Base-by-base conservation (phyloP, 148 eudicot species). In the Persicaria tinctoria region DNA sequence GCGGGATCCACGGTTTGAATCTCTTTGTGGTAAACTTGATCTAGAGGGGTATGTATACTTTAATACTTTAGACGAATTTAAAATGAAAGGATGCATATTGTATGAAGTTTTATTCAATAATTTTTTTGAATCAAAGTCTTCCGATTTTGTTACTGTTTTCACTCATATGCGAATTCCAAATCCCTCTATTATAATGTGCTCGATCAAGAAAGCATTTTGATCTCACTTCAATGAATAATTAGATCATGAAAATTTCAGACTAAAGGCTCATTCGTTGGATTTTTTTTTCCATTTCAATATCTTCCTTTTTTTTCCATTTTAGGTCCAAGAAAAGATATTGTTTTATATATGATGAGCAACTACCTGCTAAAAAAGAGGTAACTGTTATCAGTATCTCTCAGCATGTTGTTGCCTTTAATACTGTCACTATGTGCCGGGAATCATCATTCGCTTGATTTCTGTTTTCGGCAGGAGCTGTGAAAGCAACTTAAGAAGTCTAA, bases 321-420 rank as follows among this genome's bases (percentile, higher is more conserved):
- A n/a, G n/a, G n/a, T n/a, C n/a, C n/a, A n/a, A n/a, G n/a, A n/a
- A n/a, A n/a, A n/a, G n/a, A n/a, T n/a, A n/a, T 74, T 78, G 82
- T 66, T 93, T 93, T 79, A 66, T 89, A 46, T 91, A 86, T 57
- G 84, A 86, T 68, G 83, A 86, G 46, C 74, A 77, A 18, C 92
- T 93, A 79, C 95, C 98, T 70, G 83, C 93, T 41, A 97, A 93
- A 77, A 87, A 82, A 79, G 88, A 83, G 89, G 97, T 92, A 87
- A 23, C 62, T 20, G 74, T 8, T 75, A 23, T 51, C 68, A 46
- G 46, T 20, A 20, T 76, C 41, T 51, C 2, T 68, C 32, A 5
- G 47, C 66, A 12, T 41, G 8, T 13, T 8, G 20, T 79, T 74
- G 38, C 45, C 70, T 16, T 55, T n/a, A 20, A 1, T 20, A 47